Evolutionary conservation across 306 rosid genomes (phyloP), one percentile per base, ranked within the genome.

Genomic region (Castanea mollissima): DNA sequence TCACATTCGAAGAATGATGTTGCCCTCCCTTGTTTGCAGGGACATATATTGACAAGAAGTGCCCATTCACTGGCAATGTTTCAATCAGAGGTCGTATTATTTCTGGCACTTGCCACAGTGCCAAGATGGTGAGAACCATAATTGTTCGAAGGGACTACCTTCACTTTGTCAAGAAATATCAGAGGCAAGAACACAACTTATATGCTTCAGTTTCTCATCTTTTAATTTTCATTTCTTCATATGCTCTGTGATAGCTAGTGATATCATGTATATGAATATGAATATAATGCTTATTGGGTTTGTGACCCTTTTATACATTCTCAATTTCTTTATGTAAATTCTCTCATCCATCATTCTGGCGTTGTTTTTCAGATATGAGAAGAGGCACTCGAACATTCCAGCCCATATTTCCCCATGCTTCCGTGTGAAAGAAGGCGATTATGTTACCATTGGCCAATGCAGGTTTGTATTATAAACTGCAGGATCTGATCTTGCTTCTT

Each of bases 51-150:
- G 93, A 90, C 55, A 90, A 90, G 91, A 90, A 90, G 75, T 90
- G 92, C 84, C 90, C 94, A 19, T 90, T 90, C 71, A 77, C 92
- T 19, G 92, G 94, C 32, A 76, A 75, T 18, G 90, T 88, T 25
- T 88, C 92, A 51, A 79, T 88, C 64, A 84, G 94, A 68, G 92
- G 94, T 0, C 90, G 90, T 68, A 88, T 90, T 69, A 60, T 88
- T 34, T 82, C 91, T 44, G 94, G 94, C 14, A 90, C 94, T 62
- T 90, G 94, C 82, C 92, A 88, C 8, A 90, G 94, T 83, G 90
- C 94, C 16, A 90, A 88, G 87, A 90, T 90, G 94, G 76, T 77
- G 0, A 84, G 91, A 73, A 88, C 94, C 72, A 90, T 90, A 64
- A 84, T 88, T 76, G 89, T 88, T 55, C 86, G 94, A n/a, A 71